Evolutionary conservation across 306 rosid species (phyloP).

Genomic region (Prunus davidiana): DNA sequence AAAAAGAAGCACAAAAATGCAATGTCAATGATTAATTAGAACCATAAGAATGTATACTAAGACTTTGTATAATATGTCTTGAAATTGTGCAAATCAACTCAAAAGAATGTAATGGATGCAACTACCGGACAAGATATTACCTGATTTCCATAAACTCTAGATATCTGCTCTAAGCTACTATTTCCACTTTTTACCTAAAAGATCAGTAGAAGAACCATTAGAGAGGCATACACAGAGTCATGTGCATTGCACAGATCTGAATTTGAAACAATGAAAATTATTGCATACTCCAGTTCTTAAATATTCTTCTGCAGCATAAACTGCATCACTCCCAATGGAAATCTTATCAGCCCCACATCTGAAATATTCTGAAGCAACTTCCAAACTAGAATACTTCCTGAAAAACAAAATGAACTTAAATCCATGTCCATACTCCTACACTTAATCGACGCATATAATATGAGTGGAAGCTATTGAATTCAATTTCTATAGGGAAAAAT

Average conservation of each 20-base stretch:
- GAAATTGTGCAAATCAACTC: not conserved
- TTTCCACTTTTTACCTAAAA: constrained; percentile 78
- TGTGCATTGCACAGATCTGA: constrained; percentile 5
- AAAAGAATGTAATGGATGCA: constrained; percentile 1
- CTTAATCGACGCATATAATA: not conserved
- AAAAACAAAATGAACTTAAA: constrained; percentile 7
- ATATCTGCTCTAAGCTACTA: constrained; percentile 93
- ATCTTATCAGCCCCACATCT: constrained; percentile 99
- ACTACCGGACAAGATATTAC: constrained; percentile 33
- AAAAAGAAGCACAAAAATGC: too few relatives aligned
- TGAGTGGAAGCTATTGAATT: constrained; percentile 4
- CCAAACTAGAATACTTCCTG: constrained; percentile 95
- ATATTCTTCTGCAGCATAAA: constrained; percentile 94
- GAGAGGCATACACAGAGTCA: constrained; percentile 20
- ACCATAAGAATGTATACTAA: not conserved
- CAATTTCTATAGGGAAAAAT: not conserved
- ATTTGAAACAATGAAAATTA: constrained; percentile 12
- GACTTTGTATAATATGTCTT: not conserved
- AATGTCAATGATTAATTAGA: not conserved
- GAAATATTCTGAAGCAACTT: constrained; percentile 97
- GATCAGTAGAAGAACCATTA: constrained; percentile 21
- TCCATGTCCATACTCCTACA: not conserved
- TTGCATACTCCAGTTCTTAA: constrained; percentile 74
- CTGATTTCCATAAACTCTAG: constrained; percentile 96
- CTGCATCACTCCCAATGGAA: constrained; percentile 97